Percentiles rank a stretch among this genome's conserved stretches.
phyloP scores from a whole-genome alignment of 192 early-diverging fungal species.

The Backusella circina region DNA sequence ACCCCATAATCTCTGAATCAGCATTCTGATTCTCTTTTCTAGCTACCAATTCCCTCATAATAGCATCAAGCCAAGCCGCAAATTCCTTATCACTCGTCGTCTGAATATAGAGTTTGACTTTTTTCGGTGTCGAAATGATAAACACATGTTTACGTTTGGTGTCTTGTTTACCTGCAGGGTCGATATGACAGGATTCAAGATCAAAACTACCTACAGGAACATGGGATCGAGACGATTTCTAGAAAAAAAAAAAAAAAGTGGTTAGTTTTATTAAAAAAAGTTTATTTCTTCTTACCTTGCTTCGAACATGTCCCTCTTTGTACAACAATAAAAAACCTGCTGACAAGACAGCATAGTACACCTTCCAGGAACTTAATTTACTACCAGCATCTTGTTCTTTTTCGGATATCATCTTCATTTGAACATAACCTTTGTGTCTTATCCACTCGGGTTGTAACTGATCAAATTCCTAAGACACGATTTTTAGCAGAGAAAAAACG shows the following conservation, averaged over 20 bases:
- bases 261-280: not conserved
- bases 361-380: slow-evolving; percentile 35
- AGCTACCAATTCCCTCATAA: slow-evolving; percentile 35
- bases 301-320: slow-evolving; percentile 27
- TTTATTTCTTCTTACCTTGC: slow-evolving; percentile 23
- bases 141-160: slow-evolving; percentile 34
- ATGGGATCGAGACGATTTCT: slow-evolving; percentile 29
- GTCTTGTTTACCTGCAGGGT: slow-evolving; percentile 32
- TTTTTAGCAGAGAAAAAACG: too few relatives aligned
- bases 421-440: slow-evolving; percentile 38
- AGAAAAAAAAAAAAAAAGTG: too few relatives aligned
- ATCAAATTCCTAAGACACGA: slow-evolving; percentile 44
- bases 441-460: slow-evolving; percentile 36
- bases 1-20: slow-evolving; percentile 19
- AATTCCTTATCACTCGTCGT: slow-evolving; percentile 29
- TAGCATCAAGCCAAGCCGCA: slow-evolving; percentile 32
- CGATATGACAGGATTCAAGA: slow-evolving; percentile 30
- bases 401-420: slow-evolving; percentile 44
- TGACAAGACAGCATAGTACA: slow-evolving; percentile 45
- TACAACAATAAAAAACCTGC: slow-evolving; percentile 27
- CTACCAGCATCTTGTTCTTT: slow-evolving; percentile 18
- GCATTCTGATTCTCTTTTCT: slow-evolving; percentile 25
- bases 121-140: slow-evolving; percentile 25
- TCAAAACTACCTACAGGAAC: slow-evolving; percentile 36
- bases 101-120: slow-evolving; percentile 30